A percentile compares a stretch with the other conserved stretches of the same genome.
Conservation (phyloP, 1,284 basidiomycete species). For the Puccinia triticina region DNA sequence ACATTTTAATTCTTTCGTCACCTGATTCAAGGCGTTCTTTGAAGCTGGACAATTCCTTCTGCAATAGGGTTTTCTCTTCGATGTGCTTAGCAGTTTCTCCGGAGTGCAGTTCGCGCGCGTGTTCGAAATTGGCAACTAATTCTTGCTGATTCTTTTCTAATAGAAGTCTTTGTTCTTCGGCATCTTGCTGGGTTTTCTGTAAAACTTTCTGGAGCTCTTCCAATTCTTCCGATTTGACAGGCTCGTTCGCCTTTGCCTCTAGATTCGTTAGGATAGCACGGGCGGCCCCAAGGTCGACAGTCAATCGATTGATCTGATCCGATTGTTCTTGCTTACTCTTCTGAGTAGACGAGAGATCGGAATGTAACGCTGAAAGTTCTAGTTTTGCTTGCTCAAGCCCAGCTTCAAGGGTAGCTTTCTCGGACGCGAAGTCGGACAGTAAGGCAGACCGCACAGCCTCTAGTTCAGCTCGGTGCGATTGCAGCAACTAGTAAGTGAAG, state of each 20-base stretch:
- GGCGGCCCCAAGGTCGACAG: slow-evolving; percentile 15
- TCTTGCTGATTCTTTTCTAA: slow-evolving; percentile 24
- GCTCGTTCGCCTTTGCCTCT: slow-evolving; percentile 13
- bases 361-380: slow-evolving; percentile 36
- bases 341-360: slow-evolving; percentile 25
- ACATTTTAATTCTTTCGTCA: slow-evolving; percentile 19
- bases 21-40: slow-evolving; percentile 32
- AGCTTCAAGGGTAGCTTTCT: slow-evolving; percentile 34
- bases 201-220: slow-evolving; percentile 19
- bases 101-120: slow-evolving; percentile 31
- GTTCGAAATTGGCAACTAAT: slow-evolving; percentile 29
- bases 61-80: slow-evolving; percentile 42
- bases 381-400: slow-evolving; percentile 38
- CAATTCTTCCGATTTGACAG: slow-evolving; percentile 26
- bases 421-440: slow-evolving; percentile 41
- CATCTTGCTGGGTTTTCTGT: slow-evolving; percentile 20
- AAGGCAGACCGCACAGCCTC: slow-evolving; percentile 36
- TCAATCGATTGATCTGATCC: slow-evolving; percentile 32
- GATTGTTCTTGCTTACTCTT: slow-evolving; percentile 28
- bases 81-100: slow-evolving; percentile 40
- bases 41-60: slow-evolving; percentile 24
- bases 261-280: neutral
- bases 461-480: slow-evolving; percentile 38
- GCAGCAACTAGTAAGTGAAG: slow-evolving; percentile 21
- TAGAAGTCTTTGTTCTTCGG: neutral